Base-by-base conservation (phyloP, 805 yeast genomes). In the Ogataea sp. region DNA sequence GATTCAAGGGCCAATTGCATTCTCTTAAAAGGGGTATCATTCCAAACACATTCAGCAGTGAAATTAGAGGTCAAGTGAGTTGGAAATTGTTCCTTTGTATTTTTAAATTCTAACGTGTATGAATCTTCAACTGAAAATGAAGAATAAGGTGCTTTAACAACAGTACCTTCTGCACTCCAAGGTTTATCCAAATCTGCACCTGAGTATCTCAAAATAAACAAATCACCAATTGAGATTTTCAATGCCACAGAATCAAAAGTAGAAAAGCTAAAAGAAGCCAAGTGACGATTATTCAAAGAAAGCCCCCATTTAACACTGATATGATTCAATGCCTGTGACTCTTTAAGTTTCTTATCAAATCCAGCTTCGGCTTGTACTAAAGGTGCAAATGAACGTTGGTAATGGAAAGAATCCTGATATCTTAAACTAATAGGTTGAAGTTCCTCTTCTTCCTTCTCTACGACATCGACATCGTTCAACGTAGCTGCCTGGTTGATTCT, bases 31-130 rank as follows among this genome's bases (percentile, higher is more conserved):
- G 95, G 68, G 2, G 80, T 78, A 14, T 90, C 93, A 48, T 83
- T 83, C 96, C 96, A 89, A 38, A 83, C 85, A 55, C 86, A 83
- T 50, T 85, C 90, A 1, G 89, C 88, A 2, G 89, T 76, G 56
- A 85, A 89, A 18, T 80, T 85, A 4, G 75, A 68, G 2, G 73
- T 70, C 29, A 73, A 54, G 43, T 79, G 68, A 2, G 80, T 73
- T 38, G 84, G 84, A 1, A 87, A 84, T 1, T 59, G 52, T 2
- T 43, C 53, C 18, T 62, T 66, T 13, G 58, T 52, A 2, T 74
- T 64, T 33, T 57, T 61, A 44, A 88, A 65, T 56, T 87, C 95
- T 36, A 87, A 60, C 1, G 89, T 80, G 50, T 80, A 80, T 4
- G 15, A 4, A 13, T 36, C 38, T 38, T 75, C 80, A 46, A 81